phyloP scores from a whole-genome alignment of 2,329 filamentous ascomycete genomes.

The Fusarium sp. region DNA sequence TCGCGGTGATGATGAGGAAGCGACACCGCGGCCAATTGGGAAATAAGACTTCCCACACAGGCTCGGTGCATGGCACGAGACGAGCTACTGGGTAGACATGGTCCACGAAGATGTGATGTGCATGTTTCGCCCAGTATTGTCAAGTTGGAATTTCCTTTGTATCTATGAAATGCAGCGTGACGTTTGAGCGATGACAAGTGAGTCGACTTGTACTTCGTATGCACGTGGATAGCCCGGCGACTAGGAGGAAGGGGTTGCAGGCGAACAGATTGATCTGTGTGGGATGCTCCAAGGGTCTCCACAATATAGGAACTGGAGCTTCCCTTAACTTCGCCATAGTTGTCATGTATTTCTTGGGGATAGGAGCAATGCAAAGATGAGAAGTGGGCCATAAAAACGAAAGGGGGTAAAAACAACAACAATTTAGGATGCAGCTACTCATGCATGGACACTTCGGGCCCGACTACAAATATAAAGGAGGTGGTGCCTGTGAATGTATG shows the following conservation, averaged over 20 bases:
- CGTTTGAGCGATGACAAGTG: slow-evolving; percentile 40
- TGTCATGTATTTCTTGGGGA: slow-evolving; percentile 6
- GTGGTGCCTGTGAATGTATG: neutral
- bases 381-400: neutral
- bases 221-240: slow-evolving; percentile 8
- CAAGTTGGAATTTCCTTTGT: slow-evolving; percentile 38
- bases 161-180: slow-evolving; percentile 42
- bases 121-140: slow-evolving; percentile 1
- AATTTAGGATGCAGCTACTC: neutral
- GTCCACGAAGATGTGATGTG: neutral
- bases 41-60: slow-evolving; percentile 29
- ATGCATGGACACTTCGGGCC: neutral
- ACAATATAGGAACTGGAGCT: slow-evolving; percentile 28
- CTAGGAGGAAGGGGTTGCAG: slow-evolving; percentile 1
- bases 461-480: neutral
- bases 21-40: slow-evolving; percentile 51
- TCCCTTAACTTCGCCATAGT: slow-evolving; percentile 15
- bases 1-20: slow-evolving; percentile 46
- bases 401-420: neutral
- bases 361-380: slow-evolving; percentile 8
- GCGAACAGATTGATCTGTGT: slow-evolving; percentile 37
- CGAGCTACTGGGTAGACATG: neutral
- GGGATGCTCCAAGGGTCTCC: slow-evolving; percentile 18
- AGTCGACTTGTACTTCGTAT: slow-evolving; percentile 31
- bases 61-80: neutral